phyloP scores from a whole-genome alignment of 129 eudicot species.

The Oenanthe sinensis region DNA sequence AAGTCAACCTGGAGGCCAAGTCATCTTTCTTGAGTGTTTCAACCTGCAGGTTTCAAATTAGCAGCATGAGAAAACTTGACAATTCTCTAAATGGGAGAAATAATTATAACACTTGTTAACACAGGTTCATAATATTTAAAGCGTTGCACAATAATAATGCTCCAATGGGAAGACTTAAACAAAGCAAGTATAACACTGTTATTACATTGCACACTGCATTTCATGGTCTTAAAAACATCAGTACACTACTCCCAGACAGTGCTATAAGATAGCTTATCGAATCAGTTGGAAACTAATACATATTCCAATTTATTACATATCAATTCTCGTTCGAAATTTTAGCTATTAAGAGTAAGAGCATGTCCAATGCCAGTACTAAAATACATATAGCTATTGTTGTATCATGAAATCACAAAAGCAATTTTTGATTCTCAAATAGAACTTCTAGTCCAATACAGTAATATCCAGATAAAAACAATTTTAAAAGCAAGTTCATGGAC shows the following conservation, averaged over 20 bases:
- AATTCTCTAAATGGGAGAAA: background rate
- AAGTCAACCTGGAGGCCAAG: conserved; percentile 89
- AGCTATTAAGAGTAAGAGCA: background rate
- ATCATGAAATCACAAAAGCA: no score
- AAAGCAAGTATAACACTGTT: background rate
- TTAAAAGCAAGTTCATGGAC: background rate
- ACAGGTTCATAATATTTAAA: background rate
- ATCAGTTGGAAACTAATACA: background rate
- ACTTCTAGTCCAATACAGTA: background rate
- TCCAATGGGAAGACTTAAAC: background rate
- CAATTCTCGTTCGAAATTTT: background rate
- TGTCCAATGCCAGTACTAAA: no score
- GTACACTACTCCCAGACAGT: background rate
- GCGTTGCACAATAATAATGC: background rate
- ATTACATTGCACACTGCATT: background rate
- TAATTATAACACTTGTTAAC: background rate
- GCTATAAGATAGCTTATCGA: background rate
- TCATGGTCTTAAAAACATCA: background rate
- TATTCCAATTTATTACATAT: background rate
- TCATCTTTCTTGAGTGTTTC: conserved; percentile 86
- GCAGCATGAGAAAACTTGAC: background rate
- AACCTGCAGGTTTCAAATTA: conserved; percentile 44
- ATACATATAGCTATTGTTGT: no score
- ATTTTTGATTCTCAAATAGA: no score
- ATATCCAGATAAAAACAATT: background rate